Evolutionary conservation across 805 yeast genomes (phyloP).

Genomic region (Metschnikowia cerradonensis): DNA sequence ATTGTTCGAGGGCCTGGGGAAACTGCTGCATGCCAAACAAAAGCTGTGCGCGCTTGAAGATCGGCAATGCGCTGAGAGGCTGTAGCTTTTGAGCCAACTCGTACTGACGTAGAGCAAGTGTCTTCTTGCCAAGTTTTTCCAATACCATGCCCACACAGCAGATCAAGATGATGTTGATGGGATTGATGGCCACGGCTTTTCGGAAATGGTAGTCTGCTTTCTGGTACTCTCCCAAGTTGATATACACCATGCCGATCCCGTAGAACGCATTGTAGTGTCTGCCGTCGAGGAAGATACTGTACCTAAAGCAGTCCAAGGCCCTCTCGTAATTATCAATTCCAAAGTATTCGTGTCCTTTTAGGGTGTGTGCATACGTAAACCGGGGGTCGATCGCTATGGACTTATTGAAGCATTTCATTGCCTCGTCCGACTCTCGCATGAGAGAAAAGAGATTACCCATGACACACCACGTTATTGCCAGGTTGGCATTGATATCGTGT

Average conservation of each 20-base stretch:
- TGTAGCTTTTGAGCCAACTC: conserved; percentile 79
- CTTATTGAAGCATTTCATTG: conserved; percentile 79
- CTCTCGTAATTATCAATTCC: conserved; percentile 86
- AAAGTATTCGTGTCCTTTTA: conserved; percentile 89
- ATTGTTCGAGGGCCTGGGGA: conserved; percentile 66
- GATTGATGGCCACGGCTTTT: conserved; percentile 84
- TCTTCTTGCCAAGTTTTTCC: conserved; percentile 66
- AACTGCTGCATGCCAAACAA: conserved; percentile 68
- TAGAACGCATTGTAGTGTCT: conserved; percentile 92
- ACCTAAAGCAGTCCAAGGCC: conserved; percentile 79
- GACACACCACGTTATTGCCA: conserved; percentile 88
- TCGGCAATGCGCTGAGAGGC: conserved; percentile 79
- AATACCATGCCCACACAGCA: conserved; percentile 94
- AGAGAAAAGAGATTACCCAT: conserved; percentile 86
- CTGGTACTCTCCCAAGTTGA: conserved; percentile 77
- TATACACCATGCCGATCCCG: conserved; percentile 91
- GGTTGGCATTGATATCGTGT: conserved; percentile 55
- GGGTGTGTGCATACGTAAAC: conserved; percentile 84
- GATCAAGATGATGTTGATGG: conserved; percentile 80
- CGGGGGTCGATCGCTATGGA: conserved; percentile 65
- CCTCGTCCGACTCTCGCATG: conserved; percentile 81
- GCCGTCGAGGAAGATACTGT: conserved; percentile 70
- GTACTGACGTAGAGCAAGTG: conserved; percentile 75
- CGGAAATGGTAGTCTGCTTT: conserved; percentile 84
- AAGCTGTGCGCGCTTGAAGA: conserved; percentile 84